Evolutionary conservation across 2,329 filamentous ascomycete species (phyloP), one percentile per base, ranked within the genome.

Genomic region (Botryotinia calthae): DNA sequence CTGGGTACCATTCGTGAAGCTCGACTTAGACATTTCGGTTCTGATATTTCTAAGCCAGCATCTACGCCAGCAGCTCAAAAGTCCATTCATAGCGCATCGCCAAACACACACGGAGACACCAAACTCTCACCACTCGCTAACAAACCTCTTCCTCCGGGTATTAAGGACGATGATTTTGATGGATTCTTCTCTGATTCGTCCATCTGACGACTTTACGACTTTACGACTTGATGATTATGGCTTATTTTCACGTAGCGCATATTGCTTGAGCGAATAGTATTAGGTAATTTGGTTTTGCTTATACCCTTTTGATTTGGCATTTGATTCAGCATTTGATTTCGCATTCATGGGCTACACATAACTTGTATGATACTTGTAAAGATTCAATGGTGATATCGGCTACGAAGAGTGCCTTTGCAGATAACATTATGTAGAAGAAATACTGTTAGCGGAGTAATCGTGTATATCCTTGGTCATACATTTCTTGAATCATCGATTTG

Each of bases 131-230:
- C 46, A 16, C 31, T 66, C 16, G 8, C 46, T 28, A 51, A 54
- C 4, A 66, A 40, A 8, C 34, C 64, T 40, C 64, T 66, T 16
- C 46, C 64, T 16, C 25, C 18, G 8, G 46, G 64, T 40, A 40
- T 54, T 1, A 54, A 51, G 31, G 64, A 66, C 22, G 64, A 66
- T 5, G 46, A 54, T 54, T 54, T 66, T 28, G 64, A 66, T 40
- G 64, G 64, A 28, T 54, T 66, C 16, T 66, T 66, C n/a, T 66
- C 46, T 14, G 64, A 54, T 66, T 66, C 4, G 14, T 66, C 16
- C n/a, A 54, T 40, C 40, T 54, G 31, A 54, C 6, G 4, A 40
- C 22, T 66, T 54, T 28, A 51, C 16, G 37, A n/a, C 14, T 66
- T 66, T 14, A 51, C 25, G 37, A n/a, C 37, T 42, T 62, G 14